Evolutionary conservation across 2,329 filamentous ascomycete species (phyloP), one percentile per base, ranked within the genome.

Genomic region (Leptographium radiaticola): DNA sequence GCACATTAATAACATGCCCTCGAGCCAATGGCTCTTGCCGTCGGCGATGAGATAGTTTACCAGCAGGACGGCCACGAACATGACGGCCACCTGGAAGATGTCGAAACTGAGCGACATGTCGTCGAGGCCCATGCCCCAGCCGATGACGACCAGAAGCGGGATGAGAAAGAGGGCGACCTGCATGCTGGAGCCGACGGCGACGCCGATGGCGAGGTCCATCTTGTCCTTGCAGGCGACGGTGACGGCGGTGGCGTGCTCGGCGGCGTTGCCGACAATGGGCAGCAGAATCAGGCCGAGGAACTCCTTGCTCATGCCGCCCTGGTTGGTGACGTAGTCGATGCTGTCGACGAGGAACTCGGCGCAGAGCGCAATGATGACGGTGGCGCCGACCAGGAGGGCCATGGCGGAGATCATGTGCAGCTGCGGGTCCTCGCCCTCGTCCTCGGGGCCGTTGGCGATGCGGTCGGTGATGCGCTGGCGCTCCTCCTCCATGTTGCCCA

Each of bases 21-120:
- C 87, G 0, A 91, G 75, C 71, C 87, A 93, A 61, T 91, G 88
- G 58, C 84, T 89, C 65, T 88, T 81, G 34, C 88, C 89, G 61
- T 94, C 88, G 20, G 84, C 76, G 49, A 94, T 88, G 45, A 95
- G 70, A 65, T 94, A 95, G 65, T 94, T 95, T 55, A 90, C 86
- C 38, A 95, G 75, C 44, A 95, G 79, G 0, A 88, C 87, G 2
- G 87, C 83, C 13, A 93, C 86, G 61, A 95, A 94, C 43, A 95
- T 71, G 43, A 86, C 84, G 25, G 89, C 85, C 15, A 95, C 83
- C 70, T 95, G 88, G 73, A 96, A 96, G 1, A 83, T 83, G 64
- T 94, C 88, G 65, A 95, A 93, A 66, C 84, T 84, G 6, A 95
- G 76, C 20, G 83, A 87, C 87, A 91, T 91, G 1, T 81, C 75